Evolutionary conservation across 768 basidiomycete species (phyloP), one percentile per base, ranked within the genome.

Genomic region (Trametes maxima): DNA sequence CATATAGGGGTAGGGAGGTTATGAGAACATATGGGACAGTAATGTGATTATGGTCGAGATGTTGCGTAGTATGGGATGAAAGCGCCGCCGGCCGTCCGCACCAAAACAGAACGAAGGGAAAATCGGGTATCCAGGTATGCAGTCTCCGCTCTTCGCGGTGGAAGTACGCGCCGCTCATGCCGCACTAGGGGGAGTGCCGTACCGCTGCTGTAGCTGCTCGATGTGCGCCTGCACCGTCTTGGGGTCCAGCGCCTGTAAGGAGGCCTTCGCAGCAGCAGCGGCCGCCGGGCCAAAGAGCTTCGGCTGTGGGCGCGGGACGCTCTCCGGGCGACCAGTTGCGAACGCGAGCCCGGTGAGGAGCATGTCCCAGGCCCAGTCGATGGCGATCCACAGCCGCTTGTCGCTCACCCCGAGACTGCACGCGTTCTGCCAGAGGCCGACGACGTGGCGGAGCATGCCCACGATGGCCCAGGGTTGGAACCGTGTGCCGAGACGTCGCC

Each of bases 341-440:
- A 45, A 52, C 44, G 57, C 57, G 51, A 87, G 76, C 25, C 87
- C 87, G 8, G 78, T 80, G n/a, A 89, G 74, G 14, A 90, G 72
- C 40, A 87, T 77, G 67, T 84, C 81, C 88, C 89, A 93, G 44
- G 85, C 81, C 43, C 82, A 70, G 60, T 90, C 87, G 60, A 93
- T 79, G 19, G 79, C 79, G 22, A 80, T 78, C 89, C 89, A 93
- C 45, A 92, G 74, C 21, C 76, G 76, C 36, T 82, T 79, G 65
- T 91, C 87, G 53, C 80, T 82, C 1, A 92, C 72, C 3, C 89
- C 89, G n/a, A 93, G 77, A 21, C 82, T 82, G 60, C 84, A 85
- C 2, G 81, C 82, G 68, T 92, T 92, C 59, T 82, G 78, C 88
- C 89, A 93, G 35, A 92, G 71, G 7, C 86, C 89, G 57, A 86